phyloP scores from a whole-genome alignment of 331 rosid species.

The Ulmus americana region DNA sequence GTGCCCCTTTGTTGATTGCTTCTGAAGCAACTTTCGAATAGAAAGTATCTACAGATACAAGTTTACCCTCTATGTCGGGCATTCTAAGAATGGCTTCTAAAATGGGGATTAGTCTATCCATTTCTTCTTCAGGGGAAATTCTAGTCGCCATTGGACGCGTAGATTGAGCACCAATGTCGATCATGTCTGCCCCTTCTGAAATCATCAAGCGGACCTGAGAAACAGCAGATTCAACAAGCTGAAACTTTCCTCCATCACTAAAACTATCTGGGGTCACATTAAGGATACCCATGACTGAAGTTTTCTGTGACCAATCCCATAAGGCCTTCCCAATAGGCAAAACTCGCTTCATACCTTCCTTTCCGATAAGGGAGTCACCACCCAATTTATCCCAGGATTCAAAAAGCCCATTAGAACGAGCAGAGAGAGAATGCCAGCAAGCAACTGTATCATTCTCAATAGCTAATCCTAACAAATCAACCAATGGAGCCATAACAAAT shows the following conservation, averaged over 20 bases:
- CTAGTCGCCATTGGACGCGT: conserved; percentile 63
- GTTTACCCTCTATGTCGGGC: conserved; percentile 72
- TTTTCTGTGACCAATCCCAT: conserved; percentile 68
- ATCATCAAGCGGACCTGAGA: conserved; percentile 67
- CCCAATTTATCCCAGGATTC: conserved; percentile 69
- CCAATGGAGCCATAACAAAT: conserved; percentile 80
- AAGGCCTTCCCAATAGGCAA: conserved; percentile 57
- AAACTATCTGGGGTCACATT: conserved; percentile 94
- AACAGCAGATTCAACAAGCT: conserved; percentile 53
- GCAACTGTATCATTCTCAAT: conserved; percentile 55
- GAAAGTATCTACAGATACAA: conserved; percentile 76
- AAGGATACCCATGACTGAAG: conserved; percentile 72
- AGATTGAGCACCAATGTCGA: conserved; percentile 89
- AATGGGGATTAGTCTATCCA: conserved; percentile 65
- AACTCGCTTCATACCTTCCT: conserved; percentile 75
- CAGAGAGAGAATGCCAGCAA: conserved; percentile 76
- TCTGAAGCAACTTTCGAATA: conserved; percentile 76
- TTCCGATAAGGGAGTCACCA: conserved; percentile 66
- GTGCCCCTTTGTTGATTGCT: conserved; percentile 77
- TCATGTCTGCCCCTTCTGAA: conserved; percentile 77
- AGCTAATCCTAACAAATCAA: conserved; percentile 69
- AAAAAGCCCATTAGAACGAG: conserved; percentile 49
- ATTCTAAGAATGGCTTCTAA: conserved; percentile 58
- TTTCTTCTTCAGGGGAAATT: conserved; percentile 65
- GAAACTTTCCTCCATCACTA: conserved; percentile 80